Evolutionary conservation across 1,139 yeast genomes (phyloP).

Genomic region (Saccharomyces hybrid): DNA sequence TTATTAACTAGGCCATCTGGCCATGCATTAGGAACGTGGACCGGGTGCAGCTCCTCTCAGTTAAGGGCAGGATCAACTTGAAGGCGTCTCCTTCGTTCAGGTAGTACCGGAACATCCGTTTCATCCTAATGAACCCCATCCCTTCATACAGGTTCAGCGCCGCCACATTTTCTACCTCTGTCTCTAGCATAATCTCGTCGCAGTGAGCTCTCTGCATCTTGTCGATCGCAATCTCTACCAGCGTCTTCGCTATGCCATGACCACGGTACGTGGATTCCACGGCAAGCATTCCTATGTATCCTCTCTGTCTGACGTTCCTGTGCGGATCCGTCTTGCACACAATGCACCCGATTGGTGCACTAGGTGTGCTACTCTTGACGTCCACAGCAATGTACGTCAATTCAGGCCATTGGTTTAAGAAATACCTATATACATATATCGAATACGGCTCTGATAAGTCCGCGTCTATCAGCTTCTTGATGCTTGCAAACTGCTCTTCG

Average conservation of each 20-base stretch:
- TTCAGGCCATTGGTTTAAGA: conserved; percentile 63
- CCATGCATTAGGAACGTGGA: conserved; percentile 33
- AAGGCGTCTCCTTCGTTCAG: conserved; percentile 90
- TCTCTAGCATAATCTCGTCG: conserved; percentile 85
- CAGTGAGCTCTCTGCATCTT: conserved; percentile 56
- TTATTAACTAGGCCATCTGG: not conserved
- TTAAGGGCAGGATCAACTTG: conserved; percentile 63
- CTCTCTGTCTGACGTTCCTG: conserved; percentile 61
- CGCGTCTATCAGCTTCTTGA: conserved; percentile 44
- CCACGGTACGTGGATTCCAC: conserved; percentile 68
- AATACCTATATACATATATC: conserved; percentile 61
- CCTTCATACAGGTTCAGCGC: conserved; percentile 77
- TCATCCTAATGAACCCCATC: conserved; percentile 76
- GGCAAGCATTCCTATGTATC: conserved; percentile 94
- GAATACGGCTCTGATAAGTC: conserved; percentile 71
- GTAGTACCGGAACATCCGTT: conserved; percentile 78
- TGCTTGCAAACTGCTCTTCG: conserved; percentile 27
- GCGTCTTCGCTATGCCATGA: conserved; percentile 66
- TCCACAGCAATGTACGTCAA: conserved; percentile 46
- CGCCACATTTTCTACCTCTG: conserved; percentile 74
- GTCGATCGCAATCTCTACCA: conserved; percentile 59
- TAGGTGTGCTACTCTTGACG: conserved; percentile 18
- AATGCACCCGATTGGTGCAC: conserved; percentile 62
- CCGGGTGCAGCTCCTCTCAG: conserved; percentile 42
- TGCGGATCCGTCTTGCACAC: conserved; percentile 82